These are phyloP conservation scores for Paulownia fortunei DNA, from an alignment of 257 asterid species.

Conservation along the genomic window DNA sequence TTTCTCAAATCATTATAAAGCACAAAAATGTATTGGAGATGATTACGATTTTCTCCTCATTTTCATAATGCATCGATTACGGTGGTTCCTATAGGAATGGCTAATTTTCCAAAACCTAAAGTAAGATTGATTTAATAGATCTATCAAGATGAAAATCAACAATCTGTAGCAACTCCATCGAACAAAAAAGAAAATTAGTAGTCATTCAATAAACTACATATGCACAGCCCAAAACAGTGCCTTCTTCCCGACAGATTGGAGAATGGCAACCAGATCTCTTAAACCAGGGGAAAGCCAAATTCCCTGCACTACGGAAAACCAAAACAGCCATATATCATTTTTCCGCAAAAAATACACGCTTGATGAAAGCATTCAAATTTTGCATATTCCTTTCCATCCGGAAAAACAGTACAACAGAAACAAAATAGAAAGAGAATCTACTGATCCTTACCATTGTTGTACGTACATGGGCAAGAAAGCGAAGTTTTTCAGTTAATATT, in stretches of 20 bases:
- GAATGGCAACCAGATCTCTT: background rate
- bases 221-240: slow-evolving; percentile 5
- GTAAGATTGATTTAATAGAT: background rate
- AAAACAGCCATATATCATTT: background rate
- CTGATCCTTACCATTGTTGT: slow-evolving; percentile 8
- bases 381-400: background rate
- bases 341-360: background rate
- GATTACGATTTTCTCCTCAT: background rate
- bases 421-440: background rate
- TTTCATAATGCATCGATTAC: background rate
- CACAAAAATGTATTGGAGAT: background rate
- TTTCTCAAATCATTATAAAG: background rate
- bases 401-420: background rate
- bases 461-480: background rate
- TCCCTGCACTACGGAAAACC: slow-evolving; percentile 7
- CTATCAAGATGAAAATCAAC: background rate
- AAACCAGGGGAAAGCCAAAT: slow-evolving; percentile 6
- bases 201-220: background rate
- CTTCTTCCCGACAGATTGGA: background rate
- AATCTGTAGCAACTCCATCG: background rate
- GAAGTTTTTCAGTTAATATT: background rate
- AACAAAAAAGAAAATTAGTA: too few relatives aligned
- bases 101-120: background rate
- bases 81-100: background rate
- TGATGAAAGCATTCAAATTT: background rate